Base-by-base conservation (phyloP, 441 rosid genomes). In the Euphorbia schlechtendalii region DNA sequence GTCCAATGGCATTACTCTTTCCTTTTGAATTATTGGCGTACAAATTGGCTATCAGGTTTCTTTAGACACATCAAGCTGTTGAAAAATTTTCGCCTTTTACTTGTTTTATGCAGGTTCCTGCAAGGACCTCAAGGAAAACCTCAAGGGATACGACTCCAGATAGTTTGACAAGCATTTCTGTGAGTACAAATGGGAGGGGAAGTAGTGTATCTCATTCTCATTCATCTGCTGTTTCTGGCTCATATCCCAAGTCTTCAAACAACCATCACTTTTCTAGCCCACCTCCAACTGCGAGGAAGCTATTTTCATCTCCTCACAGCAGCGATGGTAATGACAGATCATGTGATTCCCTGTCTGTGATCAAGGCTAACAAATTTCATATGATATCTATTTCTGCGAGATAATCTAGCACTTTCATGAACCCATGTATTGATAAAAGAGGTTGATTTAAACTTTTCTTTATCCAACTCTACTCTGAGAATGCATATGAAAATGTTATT, bases 101-200 rank as follows among this genome's bases (percentile, higher is more conserved):
- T 34, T 59, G 36, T 61, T 55, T 69, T 28, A 41, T 73, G 67
- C 80, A 88, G 97, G 77, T 69, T 69, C 73, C 81, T 59, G 53
- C 63, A 56, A 80, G 85, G 78, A 82, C 67, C 73, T 76, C 82
- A 46, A 43, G 84, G 84, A 83, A 71, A 62, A 56, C 78, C 54
- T 80, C 84, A 46, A 71, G 81, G 66, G 86, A 72, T 34, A 74
- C 71, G 17, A 74, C 87, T 59, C 85, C 91, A 53, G 83, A 80
- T 63, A 71, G 75, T 69, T 73, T 70, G 56, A 75, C 79, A 79
- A 84, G 84, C 77, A 86, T 55, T 68, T 80, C 86, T 46, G 69
- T 76, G 67, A 74, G 77, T 73, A 78, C 92, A 66, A 84, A 85
- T 67, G 86, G 90, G 51, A 69, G 77, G 55, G 80, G 73, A 60